Evolutionary conservation across 805 yeast genomes (phyloP), one percentile per base, ranked within the genome.

Genomic region (Candida bentonensis): DNA sequence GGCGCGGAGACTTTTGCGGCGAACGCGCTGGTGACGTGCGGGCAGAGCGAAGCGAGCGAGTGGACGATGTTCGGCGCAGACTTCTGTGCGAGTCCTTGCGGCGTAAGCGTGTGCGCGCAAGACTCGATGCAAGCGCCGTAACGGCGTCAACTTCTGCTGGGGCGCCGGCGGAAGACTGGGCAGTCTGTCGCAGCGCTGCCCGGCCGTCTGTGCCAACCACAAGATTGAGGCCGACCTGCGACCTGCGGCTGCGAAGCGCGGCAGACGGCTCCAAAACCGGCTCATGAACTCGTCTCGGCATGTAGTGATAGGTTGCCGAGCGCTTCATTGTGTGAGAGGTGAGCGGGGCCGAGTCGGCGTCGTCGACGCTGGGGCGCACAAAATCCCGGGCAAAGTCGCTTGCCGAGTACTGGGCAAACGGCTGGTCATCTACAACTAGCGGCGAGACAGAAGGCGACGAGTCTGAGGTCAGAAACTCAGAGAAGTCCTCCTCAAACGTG

Each of bases 381-480:
- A 30, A 30, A 11, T 9, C 36, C 20, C n/a, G 7, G 7, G 36
- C 7, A 17, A n/a, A 9, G n/a, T 30, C 36, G 7, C 27, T 25
- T 9, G 27, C 13, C 7, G 36, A 13, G n/a, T 9, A 30, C 7
- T n/a, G 7, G 17, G 36, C 7, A 30, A 30, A 30, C 17, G 7
- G 17, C n/a, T 9, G 20, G 17, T 30, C 36, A 7, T 30, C 20
- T 11, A 15, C 36, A 9, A 30, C 36, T 15, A 30, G 36, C 17
- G 36, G 36, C 7, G 36, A 30, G 7, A 30, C 36, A 7, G 36
- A 30, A 9, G 36, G 17, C 5, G 36, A 30, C 7, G 36, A 30
- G 36, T 30, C 36, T 15, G 36, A 30, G 13, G 36, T 30, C 36
- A 30, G 17, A 9, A 30, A n/a, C 36, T 30, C 36, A 30, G 36